Evolutionary conservation across 257 asterid genomes (phyloP).

Genomic region (Jacaranda mimosifolia): DNA sequence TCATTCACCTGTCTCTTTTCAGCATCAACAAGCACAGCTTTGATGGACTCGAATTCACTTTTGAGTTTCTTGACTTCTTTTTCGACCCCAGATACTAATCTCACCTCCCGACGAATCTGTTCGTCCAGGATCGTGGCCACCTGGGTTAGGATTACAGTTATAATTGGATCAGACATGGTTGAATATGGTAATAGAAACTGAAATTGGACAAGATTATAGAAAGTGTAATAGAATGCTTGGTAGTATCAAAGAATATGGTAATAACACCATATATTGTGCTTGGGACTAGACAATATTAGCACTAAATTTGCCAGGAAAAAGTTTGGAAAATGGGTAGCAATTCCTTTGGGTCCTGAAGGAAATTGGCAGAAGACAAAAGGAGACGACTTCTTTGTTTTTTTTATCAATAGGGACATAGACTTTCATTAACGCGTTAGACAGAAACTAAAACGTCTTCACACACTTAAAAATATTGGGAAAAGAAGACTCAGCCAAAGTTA

Average conservation of each 20-base stretch:
- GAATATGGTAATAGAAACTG: background rate
- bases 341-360: background rate
- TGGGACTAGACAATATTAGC: background rate
- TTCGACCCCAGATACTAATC: slow-evolving; percentile 55
- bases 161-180: slow-evolving; percentile 63
- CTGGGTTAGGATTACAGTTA: slow-evolving; percentile 61
- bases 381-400: slow-evolving; percentile 24
- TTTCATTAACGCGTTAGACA: slow-evolving; percentile 27
- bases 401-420: too few species aligned
- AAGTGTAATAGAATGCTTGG: background rate
- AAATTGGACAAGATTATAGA: slow-evolving; percentile 15
- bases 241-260: background rate
- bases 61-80: slow-evolving; percentile 54
- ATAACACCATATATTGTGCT: background rate
- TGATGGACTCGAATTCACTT: slow-evolving; percentile 51
- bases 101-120: slow-evolving; percentile 50
- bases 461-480: background rate
- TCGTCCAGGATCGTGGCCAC: slow-evolving; percentile 50
- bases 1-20: slow-evolving; percentile 65
- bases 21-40: slow-evolving; percentile 69
- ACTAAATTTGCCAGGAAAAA: slow-evolving; percentile 29
- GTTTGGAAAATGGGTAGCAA: slow-evolving; percentile 28
- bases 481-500: background rate
- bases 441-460: background rate
- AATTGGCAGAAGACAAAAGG: slow-evolving; percentile 9